These are phyloP conservation scores for Fomitopsis betulina DNA, from an alignment of 1,284 basidiomycete genomes.

Conservation along the genomic window DNA sequence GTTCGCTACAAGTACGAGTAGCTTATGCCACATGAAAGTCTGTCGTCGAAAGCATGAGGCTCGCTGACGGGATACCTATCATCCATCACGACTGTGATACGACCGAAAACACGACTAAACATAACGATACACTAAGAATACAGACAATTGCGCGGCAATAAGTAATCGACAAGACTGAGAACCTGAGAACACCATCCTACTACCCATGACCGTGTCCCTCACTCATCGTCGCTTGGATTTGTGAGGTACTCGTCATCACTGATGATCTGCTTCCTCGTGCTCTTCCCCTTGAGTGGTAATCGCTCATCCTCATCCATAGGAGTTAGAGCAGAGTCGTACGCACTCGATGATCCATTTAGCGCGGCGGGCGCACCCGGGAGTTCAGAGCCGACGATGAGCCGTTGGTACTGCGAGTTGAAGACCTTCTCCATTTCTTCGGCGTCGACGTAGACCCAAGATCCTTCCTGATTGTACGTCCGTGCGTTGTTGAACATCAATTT, in stretches of 20 bases:
- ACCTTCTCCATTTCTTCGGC: conserved; percentile 90
- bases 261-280: conserved; percentile 63
- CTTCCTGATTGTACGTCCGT: conserved; percentile 84
- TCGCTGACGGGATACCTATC: too few relatives aligned
- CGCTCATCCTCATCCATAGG: conserved; percentile 76
- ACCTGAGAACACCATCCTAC: not conserved
- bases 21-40: too few relatives aligned
- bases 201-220: conserved; percentile 6
- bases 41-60: too few relatives aligned
- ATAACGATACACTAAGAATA: not conserved
- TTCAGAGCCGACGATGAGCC: conserved; percentile 56
- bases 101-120: not conserved
- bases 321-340: conserved; percentile 65
- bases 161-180: not conserved
- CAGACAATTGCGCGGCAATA: not conserved
- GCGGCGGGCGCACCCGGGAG: conserved; percentile 63
- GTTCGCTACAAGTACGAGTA: too few relatives aligned
- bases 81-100: too few relatives aligned
- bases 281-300: conserved; percentile 46
- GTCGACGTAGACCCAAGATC: conserved; percentile 90
- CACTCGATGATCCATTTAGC: conserved; percentile 28
- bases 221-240: conserved; percentile 32
- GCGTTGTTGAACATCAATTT: conserved; percentile 92
- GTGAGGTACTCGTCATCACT: conserved; percentile 65
- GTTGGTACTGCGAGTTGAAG: conserved; percentile 64